These are phyloP conservation scores for Clavispora phyllophila DNA, from an alignment of 805 yeast genomes.

Conservation along the genomic window DNA sequence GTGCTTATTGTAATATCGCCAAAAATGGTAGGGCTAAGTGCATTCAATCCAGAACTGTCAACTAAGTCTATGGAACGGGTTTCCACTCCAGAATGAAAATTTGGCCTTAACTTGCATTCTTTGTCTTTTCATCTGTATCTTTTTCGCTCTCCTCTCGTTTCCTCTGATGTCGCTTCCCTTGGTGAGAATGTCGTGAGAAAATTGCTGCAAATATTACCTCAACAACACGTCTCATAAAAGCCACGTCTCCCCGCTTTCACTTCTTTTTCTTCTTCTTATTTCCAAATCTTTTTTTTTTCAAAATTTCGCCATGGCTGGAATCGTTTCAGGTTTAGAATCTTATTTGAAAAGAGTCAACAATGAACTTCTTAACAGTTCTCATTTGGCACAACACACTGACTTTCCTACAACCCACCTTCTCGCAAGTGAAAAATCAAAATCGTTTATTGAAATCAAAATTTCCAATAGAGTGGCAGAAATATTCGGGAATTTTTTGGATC, in stretches of 20 bases:
- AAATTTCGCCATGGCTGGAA: neutral
- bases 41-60: too few relatives aligned
- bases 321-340: neutral
- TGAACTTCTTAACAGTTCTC: neutral
- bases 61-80: too few relatives aligned
- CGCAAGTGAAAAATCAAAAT: neutral
- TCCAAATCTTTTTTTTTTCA: neutral
- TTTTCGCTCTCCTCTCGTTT: neutral
- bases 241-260: neutral
- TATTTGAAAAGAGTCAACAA: neutral
- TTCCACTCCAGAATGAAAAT: too few relatives aligned
- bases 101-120: too few relatives aligned
- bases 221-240: neutral
- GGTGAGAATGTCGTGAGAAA: neutral
- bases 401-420: neutral
- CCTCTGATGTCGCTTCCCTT: too few relatives aligned
- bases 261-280: too few relatives aligned
- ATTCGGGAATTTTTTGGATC: neutral
- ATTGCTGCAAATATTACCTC: neutral
- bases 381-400: neutral
- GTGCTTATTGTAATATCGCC: too few relatives aligned
- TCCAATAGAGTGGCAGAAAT: neutral
- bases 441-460: neutral
- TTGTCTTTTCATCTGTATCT: too few relatives aligned
- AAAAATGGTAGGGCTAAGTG: too few relatives aligned